Conservation (phyloP, 1,139 yeast species). For the Saccharomyces pastorianus region DNA sequence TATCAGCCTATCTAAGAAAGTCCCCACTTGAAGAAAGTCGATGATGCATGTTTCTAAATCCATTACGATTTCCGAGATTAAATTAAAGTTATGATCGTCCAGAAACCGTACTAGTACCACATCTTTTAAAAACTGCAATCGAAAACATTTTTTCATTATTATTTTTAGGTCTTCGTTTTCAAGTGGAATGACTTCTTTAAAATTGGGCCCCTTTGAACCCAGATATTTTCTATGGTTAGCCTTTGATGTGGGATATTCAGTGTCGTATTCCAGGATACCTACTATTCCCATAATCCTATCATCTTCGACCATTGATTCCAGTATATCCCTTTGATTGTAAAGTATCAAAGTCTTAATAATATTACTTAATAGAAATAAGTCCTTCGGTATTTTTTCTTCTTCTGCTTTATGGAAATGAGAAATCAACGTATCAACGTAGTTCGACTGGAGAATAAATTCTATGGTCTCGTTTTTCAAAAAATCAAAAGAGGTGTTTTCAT, state of each 20-base stretch:
- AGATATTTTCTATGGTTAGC: constrained; percentile 71
- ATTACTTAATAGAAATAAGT: constrained; percentile 59
- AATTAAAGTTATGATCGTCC: constrained; percentile 69
- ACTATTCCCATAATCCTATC: constrained; percentile 53
- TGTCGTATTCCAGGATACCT: constrained; percentile 88
- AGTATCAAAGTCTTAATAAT: constrained; percentile 61
- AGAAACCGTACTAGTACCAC: constrained; percentile 72
- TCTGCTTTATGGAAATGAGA: constrained; percentile 52
- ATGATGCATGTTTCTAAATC: constrained; percentile 40
- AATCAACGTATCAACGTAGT: constrained; percentile 48
- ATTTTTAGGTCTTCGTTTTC: constrained; percentile 41
- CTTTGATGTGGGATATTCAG: constrained; percentile 69
- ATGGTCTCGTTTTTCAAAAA: constrained; percentile 48
- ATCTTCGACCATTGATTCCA: constrained; percentile 62
- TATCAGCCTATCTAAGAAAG: constrained; percentile 46
- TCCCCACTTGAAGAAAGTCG: constrained; percentile 52
- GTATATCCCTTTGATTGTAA: constrained; percentile 60
- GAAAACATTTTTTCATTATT: constrained; percentile 64
- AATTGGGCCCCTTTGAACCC: constrained; percentile 43
- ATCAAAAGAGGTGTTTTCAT: constrained; percentile 50
- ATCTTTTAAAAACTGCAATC: constrained; percentile 74
- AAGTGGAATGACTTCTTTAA: constrained; percentile 67
- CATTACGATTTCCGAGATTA: constrained; percentile 39
- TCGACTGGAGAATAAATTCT: constrained; percentile 41
- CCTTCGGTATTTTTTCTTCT: constrained; percentile 39